Conservation (phyloP, 2,329 filamentous ascomycete species). For the Beauveria pseudobassiana region DNA sequence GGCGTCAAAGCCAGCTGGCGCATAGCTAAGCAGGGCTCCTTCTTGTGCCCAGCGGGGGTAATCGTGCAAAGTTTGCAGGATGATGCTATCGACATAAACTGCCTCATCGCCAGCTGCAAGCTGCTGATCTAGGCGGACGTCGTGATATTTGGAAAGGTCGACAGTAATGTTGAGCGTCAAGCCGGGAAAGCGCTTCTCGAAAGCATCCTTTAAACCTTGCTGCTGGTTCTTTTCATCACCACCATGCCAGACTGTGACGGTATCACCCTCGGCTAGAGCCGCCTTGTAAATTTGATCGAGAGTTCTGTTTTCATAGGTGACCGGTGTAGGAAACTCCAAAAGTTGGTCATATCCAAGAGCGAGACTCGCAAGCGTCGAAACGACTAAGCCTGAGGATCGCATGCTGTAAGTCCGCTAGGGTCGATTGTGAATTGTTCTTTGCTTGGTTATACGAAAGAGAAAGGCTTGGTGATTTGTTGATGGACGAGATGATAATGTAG, state of each 20-base stretch:
- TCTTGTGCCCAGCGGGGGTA: constrained; percentile 43
- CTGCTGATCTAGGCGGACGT: constrained; percentile 37
- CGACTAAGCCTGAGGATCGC: neutral
- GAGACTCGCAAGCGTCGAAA: neutral
- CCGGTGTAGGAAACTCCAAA: neutral
- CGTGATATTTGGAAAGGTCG: constrained; percentile 49
- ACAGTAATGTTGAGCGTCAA: constrained; percentile 48
- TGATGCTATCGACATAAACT: constrained; percentile 37
- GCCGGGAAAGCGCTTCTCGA: constrained; percentile 39
- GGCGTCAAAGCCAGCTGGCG: constrained; percentile 37
- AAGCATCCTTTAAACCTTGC: constrained; percentile 31
- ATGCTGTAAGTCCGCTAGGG: neutral
- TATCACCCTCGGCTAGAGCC: constrained; percentile 34
- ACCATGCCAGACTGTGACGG: constrained; percentile 40
- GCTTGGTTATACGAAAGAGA: neutral
- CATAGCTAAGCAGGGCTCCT: constrained; percentile 41
- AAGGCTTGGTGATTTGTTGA: too few species aligned
- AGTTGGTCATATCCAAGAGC: neutral
- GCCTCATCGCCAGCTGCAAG: constrained; percentile 22
- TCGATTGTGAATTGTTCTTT: neutral
- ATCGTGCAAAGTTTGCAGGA: constrained; percentile 44
- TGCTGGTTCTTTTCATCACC: constrained; percentile 38
- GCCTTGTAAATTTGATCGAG: constrained; percentile 43
- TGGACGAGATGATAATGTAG: too few species aligned
- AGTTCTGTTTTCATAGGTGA: constrained; percentile 34